A percentile compares a stretch with the other conserved stretches of the same genome.
Evolutionary conservation across 371 early-diverging fungal species (phyloP).

Genomic region (Encephalitozoon intestinalis): DNA sequence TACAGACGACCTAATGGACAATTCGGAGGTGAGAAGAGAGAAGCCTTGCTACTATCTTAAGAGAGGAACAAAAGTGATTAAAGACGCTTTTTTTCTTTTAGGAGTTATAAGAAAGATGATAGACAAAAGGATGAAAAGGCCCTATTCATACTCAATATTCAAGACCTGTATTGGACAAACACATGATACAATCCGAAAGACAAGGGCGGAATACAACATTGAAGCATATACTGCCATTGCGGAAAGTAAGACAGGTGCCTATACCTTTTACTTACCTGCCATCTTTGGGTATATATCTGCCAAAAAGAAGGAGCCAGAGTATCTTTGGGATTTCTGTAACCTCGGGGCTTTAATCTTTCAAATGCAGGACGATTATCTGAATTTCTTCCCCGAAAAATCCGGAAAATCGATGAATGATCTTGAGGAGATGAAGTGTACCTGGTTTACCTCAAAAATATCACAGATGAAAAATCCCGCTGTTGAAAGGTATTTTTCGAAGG

Average conservation of each 20-base stretch:
- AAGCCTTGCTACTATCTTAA: conserved; percentile 84
- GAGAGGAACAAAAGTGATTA: conserved; percentile 80
- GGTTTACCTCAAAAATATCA: conserved; percentile 63
- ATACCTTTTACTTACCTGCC: conserved; percentile 92
- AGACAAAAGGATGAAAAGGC: not conserved
- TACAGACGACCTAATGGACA: conserved; percentile 92
- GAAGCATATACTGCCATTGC: conserved; percentile 75
- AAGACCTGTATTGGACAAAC: conserved; percentile 79
- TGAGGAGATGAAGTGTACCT: conserved; percentile 91
- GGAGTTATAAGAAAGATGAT: conserved; percentile 45
- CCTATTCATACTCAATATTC: not conserved
- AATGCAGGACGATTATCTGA: conserved; percentile 65
- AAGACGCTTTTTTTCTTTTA: conserved; percentile 82
- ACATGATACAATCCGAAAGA: conserved; percentile 13
- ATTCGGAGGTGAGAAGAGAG: conserved; percentile 78
- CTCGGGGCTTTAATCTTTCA: conserved; percentile 86
- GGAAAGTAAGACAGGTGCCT: conserved; percentile 88
- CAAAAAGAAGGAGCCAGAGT: not conserved
- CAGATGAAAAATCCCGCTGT: not conserved
- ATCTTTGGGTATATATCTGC: conserved; percentile 32
- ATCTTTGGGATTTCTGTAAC: conserved; percentile 10
- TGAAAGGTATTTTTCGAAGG: not conserved
- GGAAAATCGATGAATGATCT: conserved; percentile 96
- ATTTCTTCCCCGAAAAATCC: conserved; percentile 67
- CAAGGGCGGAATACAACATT: not conserved